phyloP scores from a whole-genome alignment of 805 yeast genomes.

The Wickerhamiella siamensis region DNA sequence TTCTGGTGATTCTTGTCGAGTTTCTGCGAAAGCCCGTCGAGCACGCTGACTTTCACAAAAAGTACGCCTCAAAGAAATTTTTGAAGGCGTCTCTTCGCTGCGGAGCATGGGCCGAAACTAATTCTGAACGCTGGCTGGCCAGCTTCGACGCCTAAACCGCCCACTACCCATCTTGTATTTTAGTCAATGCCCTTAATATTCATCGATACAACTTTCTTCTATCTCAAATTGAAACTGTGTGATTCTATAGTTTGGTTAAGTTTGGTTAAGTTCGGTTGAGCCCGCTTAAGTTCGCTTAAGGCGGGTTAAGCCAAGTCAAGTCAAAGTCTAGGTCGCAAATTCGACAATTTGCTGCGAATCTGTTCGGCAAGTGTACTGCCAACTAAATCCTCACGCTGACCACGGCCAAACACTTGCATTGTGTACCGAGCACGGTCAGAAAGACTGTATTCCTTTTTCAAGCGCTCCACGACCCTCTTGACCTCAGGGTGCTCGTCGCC shows the following conservation, averaged over 20 bases:
- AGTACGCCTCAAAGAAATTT: conserved; percentile 78
- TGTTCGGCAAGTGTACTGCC: background rate
- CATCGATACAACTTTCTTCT: background rate
- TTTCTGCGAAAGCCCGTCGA: conserved; percentile 63
- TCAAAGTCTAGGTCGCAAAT: no score
- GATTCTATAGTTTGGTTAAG: no score
- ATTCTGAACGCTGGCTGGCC: background rate
- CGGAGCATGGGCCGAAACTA: conserved; percentile 24
- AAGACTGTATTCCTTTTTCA: conserved; percentile 3
- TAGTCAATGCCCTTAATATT: background rate
- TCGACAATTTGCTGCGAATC: background rate
- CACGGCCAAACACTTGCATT: conserved; percentile 22
- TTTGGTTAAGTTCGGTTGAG: no score
- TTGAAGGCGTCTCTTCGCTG: conserved; percentile 41
- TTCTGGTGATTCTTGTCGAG: conserved; percentile 59
- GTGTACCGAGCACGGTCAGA: conserved; percentile 16
- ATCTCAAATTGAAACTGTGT: background rate
- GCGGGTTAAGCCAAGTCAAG: background rate
- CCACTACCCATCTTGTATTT: no score
- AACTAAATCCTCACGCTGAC: conserved; percentile 11
- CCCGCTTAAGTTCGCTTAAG: no score
- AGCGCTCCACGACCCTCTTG: conserved; percentile 4
- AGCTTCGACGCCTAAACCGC: background rate
- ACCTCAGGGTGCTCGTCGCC: conserved; percentile 2
- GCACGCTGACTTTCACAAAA: conserved; percentile 86